Evolutionary conservation across 1,284 basidiomycete species (phyloP).

Genomic region (Stereum hirsutum): DNA sequence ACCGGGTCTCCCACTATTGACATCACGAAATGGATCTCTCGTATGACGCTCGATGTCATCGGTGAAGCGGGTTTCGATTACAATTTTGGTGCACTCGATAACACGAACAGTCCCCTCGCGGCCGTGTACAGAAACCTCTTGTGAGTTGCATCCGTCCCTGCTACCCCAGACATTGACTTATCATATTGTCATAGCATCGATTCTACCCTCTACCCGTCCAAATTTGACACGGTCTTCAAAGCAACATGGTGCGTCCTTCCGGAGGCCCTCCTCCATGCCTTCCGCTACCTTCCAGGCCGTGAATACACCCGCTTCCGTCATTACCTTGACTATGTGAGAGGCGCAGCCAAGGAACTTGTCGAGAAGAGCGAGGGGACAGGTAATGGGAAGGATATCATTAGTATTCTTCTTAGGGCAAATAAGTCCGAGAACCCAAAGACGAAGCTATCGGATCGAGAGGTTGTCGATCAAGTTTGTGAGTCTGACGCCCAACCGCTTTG

Average conservation of each 20-base stretch:
- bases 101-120: not conserved
- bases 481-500: not conserved
- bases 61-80: constrained; percentile 16
- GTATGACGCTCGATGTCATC: constrained; percentile 15
- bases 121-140: constrained; percentile 16
- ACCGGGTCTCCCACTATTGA: constrained; percentile 8
- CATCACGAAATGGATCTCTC: constrained; percentile 13
- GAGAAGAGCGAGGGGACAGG: constrained; percentile 7
- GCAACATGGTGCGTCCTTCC: constrained; percentile 18
- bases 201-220: constrained; percentile 11
- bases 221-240: constrained; percentile 13
- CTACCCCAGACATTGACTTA: not conserved
- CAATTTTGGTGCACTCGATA: constrained; percentile 14
- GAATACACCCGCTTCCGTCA: constrained; percentile 16
- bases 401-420: constrained; percentile 18
- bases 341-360: constrained; percentile 16
- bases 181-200: constrained; percentile 6
- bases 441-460: constrained; percentile 17
- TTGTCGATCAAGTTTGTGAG: constrained; percentile 17
- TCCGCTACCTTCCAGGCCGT: constrained; percentile 15
- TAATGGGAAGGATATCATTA: constrained; percentile 19
- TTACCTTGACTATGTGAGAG: constrained; percentile 15
- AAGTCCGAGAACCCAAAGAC: constrained; percentile 11
- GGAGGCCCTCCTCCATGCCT: constrained; percentile 6
- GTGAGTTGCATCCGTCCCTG: constrained; percentile 14